Percentiles rank a stretch among this genome's conserved stretches.
phyloP scores from a whole-genome alignment of 2,329 filamentous ascomycete species.

The Periconia digitata region DNA sequence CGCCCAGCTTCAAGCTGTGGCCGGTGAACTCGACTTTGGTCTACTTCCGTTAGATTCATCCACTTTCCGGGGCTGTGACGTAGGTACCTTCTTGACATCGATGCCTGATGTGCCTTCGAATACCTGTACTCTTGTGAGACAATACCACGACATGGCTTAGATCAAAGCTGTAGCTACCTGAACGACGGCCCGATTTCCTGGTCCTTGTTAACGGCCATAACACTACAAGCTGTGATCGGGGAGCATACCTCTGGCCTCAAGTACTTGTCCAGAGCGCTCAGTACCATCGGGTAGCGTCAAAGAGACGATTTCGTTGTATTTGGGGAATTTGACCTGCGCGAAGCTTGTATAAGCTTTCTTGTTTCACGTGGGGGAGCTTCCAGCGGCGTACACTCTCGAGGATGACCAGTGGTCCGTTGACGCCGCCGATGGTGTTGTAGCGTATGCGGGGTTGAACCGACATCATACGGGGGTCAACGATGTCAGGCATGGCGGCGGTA shows the following conservation, averaged over 20 bases:
- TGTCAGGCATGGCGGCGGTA: conserved; percentile 40
- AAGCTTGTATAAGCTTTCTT: conserved; percentile 23
- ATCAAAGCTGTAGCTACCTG: conserved; percentile 63
- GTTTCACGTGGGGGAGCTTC: conserved; percentile 3
- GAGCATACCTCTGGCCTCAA: conserved; percentile 86
- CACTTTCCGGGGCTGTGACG: conserved; percentile 8
- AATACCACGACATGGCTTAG: not conserved
- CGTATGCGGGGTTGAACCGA: conserved; percentile 71
- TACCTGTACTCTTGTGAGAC: conserved; percentile 61
- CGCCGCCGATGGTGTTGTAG: conserved; percentile 98
- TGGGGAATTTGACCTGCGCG: conserved; percentile 88
- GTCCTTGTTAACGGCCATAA: not conserved
- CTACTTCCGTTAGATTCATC: conserved; percentile 50
- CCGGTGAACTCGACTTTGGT: conserved; percentile 97
- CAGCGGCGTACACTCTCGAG: conserved; percentile 78
- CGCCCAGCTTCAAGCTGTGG: conserved; percentile 95
- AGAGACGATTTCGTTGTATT: conserved; percentile 97
- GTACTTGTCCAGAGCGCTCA: conserved; percentile 88
- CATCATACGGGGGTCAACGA: conserved; percentile 54
- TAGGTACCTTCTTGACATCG: conserved; percentile 86
- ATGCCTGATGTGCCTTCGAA: conserved; percentile 97
- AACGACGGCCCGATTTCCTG: conserved; percentile 90
- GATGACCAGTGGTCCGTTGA: conserved; percentile 97
- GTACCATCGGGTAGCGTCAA: conserved; percentile 95
- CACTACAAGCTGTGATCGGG: conserved; percentile 49